A percentile compares a stretch with the other conserved stretches of the same genome.
Conservation (phyloP, 2,329 filamentous ascomycete genomes). For the Ceratocystis papillata region DNA sequence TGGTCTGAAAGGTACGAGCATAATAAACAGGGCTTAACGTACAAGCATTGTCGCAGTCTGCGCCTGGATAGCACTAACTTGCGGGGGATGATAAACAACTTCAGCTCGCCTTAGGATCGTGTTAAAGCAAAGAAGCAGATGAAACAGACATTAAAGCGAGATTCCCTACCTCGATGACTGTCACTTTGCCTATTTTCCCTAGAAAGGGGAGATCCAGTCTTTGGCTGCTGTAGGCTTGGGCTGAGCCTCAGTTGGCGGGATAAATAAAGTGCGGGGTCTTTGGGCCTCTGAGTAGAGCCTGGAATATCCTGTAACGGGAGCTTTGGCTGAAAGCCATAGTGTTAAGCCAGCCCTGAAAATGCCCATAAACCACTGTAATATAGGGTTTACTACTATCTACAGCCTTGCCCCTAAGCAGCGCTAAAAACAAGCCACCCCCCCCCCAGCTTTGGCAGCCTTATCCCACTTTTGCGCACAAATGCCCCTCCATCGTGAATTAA, state of each 20-base stretch:
- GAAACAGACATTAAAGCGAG: not conserved
- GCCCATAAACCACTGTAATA: not conserved
- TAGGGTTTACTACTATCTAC: not conserved
- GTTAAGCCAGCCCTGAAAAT: not conserved
- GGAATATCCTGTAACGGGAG: not conserved
- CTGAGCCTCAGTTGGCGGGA: not conserved
- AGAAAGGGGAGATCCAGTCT: not conserved
- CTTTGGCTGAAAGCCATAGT: no score
- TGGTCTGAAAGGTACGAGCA: no score
- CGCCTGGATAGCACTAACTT: no score
- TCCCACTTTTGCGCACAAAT: not conserved
- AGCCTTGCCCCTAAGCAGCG: not conserved
- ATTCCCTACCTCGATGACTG: not conserved
- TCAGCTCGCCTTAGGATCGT: no score
- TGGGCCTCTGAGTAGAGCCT: not conserved
- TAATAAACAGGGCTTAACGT: no score
- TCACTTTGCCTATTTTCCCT: not conserved
- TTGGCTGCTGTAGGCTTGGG: not conserved
- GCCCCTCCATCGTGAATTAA: conserved; percentile 8
- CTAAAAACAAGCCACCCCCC: not conserved
- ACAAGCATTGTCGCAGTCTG: no score
- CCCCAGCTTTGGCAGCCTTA: not conserved
- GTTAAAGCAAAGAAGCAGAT: no score
- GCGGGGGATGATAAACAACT: no score
- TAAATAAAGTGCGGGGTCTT: not conserved